Evolutionary conservation across 495 filamentous ascomycete genomes (phyloP).

Genomic region (Hyaloscypha hepaticicola): DNA sequence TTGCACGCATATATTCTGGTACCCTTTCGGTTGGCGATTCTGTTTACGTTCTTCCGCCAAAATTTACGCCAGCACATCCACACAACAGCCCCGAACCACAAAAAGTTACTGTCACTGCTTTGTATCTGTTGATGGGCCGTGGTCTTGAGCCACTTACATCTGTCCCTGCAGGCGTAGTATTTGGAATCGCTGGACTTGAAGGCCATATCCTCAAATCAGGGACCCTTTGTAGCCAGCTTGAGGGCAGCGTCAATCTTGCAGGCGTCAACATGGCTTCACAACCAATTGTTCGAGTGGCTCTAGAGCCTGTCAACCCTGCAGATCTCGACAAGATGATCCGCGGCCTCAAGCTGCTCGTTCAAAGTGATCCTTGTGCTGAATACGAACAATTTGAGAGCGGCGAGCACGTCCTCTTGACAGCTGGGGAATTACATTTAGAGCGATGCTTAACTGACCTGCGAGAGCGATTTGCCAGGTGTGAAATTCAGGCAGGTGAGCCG

Average conservation of each 20-base stretch:
- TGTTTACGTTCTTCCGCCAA: slow-evolving; percentile 87
- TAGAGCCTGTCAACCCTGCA: slow-evolving; percentile 84
- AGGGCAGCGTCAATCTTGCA: slow-evolving; percentile 89
- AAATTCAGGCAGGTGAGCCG: slow-evolving; percentile 89
- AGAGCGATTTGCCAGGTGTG: slow-evolving; percentile 90
- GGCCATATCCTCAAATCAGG: slow-evolving; percentile 92
- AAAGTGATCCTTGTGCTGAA: slow-evolving; percentile 92
- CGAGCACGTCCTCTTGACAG: slow-evolving; percentile 93
- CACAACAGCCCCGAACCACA: slow-evolving; percentile 73
- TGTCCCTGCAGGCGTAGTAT: slow-evolving; percentile 91
- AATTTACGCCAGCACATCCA: slow-evolving; percentile 81
- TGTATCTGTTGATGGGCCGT: slow-evolving; percentile 96
- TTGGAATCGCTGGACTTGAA: slow-evolving; percentile 91
- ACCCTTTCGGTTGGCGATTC: slow-evolving; percentile 85
- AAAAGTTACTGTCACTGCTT: slow-evolving; percentile 79
- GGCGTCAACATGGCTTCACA: slow-evolving; percentile 74
- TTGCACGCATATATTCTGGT: slow-evolving; percentile 90
- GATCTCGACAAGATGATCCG: slow-evolving; percentile 92
- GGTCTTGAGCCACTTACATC: slow-evolving; percentile 78
- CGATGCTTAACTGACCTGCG: slow-evolving; percentile 90
- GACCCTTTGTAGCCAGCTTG: slow-evolving; percentile 85
- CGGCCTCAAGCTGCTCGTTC: slow-evolving; percentile 83
- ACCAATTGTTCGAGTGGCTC: slow-evolving; percentile 91
- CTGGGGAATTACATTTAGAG: slow-evolving; percentile 92
- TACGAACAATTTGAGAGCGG: slow-evolving; percentile 92